Base-by-base conservation (phyloP, 306 rosid genomes). In the Cicer pinnatifidum region DNA sequence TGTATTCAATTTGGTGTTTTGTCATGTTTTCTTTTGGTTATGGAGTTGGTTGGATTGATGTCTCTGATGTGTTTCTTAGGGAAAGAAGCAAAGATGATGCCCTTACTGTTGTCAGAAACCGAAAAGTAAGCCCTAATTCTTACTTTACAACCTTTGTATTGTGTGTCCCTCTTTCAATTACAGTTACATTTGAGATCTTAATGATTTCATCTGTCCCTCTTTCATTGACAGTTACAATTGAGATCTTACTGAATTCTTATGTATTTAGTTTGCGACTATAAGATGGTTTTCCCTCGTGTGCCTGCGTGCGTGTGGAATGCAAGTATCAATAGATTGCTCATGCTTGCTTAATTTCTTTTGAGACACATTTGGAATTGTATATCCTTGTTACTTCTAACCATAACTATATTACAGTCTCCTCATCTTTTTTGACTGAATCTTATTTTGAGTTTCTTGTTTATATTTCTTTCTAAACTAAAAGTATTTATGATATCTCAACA, bases 31-130 rank as follows among this genome's bases (percentile, higher is more conserved):
- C 7, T 8, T 53, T 58, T 63, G 44, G 10, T 69, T 59, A n/a
- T 67, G 43, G 52, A 39, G 68, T 76, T 64, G 59, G 68, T 76
- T 64, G 59, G 57, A 44, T 63, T 66, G 75, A 67, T 64, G 7
- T 43, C 46, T 17, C 7, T 65, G 54, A 72, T 72, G 57, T 72
- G 75, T 73, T 75, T 82, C 46, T 51, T 16, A 87, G 91, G 86
- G 92, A 87, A 46, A 86, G 87, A 82, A 78, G 68, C 85, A 84
- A 73, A 70, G 97, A 86, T 50, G 94, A 88, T 9, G 15, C 81
- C 37, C 67, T 76, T 3, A 38, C 74, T 7, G 40, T 82, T 23
- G 67, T 93, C 44, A 81, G 85, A 80, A 90, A 85, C 69, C 81
- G 96, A 70, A 89, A 87, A 73, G 98, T 94, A 85, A 85, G 92